These are phyloP conservation scores for Chlorella sp. DNA, from an alignment of 139 green algal genomes.

Conservation along the genomic window DNA sequence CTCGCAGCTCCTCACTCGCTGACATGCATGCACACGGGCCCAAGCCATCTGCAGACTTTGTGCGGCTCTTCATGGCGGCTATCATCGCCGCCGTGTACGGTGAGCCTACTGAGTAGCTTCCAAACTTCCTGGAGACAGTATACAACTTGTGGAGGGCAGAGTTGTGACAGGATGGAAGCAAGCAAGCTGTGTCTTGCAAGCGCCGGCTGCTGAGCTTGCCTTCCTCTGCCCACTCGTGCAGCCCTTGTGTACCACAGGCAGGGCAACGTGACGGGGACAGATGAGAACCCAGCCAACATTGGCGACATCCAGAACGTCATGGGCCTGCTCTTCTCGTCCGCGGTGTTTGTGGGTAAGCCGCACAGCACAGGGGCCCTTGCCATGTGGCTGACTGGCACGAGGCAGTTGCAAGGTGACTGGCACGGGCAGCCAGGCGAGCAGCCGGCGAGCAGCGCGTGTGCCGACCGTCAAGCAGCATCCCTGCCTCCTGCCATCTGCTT, in stretches of 20 bases:
- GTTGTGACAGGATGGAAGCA: too few relatives aligned
- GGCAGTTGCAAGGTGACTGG: neutral
- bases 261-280: constrained; percentile 19
- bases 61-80: constrained; percentile 47
- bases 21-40: too few relatives aligned
- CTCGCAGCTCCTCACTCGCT: too few relatives aligned
- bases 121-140: too few relatives aligned
- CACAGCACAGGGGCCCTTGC: neutral
- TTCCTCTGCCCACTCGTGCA: neutral
- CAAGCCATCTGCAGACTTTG: constrained; percentile 1
- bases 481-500: neutral
- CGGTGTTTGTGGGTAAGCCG: constrained; percentile 5
- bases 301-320: constrained; percentile 51
- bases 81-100: constrained; percentile 21
- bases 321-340: constrained; percentile 32
- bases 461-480: neutral
- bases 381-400: neutral
- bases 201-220: too few relatives aligned
- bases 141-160: too few relatives aligned
- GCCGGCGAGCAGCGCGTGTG: neutral
- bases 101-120: neutral
- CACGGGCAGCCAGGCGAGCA: neutral
- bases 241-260: constrained; percentile 42
- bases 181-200: too few relatives aligned
- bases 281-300: constrained; percentile 5